Evolutionary conservation across 78 protist genomes (phyloP).

Genomic region (Planoprotostelium fungivorum): DNA sequence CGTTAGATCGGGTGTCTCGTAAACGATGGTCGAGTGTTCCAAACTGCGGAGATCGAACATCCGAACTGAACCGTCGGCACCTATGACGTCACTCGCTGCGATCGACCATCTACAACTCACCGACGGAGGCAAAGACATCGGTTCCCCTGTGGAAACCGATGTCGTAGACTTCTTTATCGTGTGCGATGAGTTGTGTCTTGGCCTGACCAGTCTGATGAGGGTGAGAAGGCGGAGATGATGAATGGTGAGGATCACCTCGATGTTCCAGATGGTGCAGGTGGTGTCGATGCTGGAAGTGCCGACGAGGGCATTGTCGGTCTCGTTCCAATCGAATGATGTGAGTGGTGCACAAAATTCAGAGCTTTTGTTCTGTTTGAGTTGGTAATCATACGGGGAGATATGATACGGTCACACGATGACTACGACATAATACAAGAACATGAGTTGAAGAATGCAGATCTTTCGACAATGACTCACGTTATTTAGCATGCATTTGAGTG

Average conservation of each 20-base stretch:
- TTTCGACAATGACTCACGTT: conserved; percentile 35
- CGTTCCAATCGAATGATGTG: conserved; percentile 98
- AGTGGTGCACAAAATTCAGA: conserved; percentile 96
- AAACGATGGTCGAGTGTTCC: conserved; percentile 96
- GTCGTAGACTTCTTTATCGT: conserved; percentile 98
- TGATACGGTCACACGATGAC: conserved; percentile 1
- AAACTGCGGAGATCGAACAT: conserved; percentile 92
- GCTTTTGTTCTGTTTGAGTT: conserved; percentile 68
- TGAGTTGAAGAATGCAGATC: too few relatives aligned
- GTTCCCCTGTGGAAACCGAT: conserved; percentile 75
- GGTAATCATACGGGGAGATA: background rate
- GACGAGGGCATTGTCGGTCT: conserved; percentile 76
- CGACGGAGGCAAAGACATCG: conserved; percentile 86
- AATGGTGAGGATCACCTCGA: conserved; percentile 33
- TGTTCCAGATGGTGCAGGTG: conserved; percentile 96
- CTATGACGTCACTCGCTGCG: background rate
- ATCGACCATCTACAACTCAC: conserved; percentile 7
- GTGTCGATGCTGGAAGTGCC: conserved; percentile 91
- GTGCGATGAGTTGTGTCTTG: conserved; percentile 97
- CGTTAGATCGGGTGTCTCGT: conserved; percentile 76
- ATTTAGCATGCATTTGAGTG: conserved; percentile 50
- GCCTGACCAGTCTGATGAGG: conserved; percentile 44
- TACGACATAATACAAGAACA: too few relatives aligned
- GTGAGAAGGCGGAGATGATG: background rate
- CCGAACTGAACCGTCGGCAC: conserved; percentile 95